Conservation (phyloP, 305 asterid genomes). For the Solanum hybrid region DNA sequence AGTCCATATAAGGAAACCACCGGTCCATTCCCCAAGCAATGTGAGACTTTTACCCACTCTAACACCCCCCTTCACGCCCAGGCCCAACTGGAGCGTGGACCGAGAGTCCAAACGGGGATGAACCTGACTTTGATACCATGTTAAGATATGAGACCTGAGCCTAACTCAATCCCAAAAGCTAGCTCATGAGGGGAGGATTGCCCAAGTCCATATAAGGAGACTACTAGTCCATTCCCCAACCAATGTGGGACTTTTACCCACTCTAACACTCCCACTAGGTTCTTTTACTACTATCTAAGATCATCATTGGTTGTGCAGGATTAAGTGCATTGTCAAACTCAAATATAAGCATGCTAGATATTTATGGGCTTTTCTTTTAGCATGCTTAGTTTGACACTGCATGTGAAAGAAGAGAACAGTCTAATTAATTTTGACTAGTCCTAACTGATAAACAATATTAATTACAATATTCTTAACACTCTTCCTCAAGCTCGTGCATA, state of each 20-base stretch:
- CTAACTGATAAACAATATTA: neutral
- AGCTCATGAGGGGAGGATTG: neutral
- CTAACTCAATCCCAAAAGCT: neutral
- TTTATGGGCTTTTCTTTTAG: neutral
- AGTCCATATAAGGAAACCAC: too few species aligned
- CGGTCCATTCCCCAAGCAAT: too few species aligned
- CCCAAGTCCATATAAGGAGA: neutral
- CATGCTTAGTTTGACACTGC: neutral
- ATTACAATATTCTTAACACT: neutral
- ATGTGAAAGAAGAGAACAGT: neutral
- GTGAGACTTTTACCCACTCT: too few species aligned
- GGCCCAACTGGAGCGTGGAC: too few species aligned
- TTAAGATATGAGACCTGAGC: neutral
- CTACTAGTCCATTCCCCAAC: neutral
- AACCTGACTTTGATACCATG: neutral
- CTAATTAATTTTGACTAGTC: neutral
- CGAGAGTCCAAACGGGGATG: too few species aligned
- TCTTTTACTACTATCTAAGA: neutral
- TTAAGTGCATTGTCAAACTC: neutral
- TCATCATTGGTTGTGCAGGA: neutral
- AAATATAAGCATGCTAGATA: neutral
- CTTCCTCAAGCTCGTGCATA: neutral
- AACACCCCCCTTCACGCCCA: too few species aligned
- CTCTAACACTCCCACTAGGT: neutral
- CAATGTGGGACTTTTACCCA: neutral